Evolutionary conservation across 768 basidiomycete species (phyloP).

Genomic region (Phlegmacium glaucopus): DNA sequence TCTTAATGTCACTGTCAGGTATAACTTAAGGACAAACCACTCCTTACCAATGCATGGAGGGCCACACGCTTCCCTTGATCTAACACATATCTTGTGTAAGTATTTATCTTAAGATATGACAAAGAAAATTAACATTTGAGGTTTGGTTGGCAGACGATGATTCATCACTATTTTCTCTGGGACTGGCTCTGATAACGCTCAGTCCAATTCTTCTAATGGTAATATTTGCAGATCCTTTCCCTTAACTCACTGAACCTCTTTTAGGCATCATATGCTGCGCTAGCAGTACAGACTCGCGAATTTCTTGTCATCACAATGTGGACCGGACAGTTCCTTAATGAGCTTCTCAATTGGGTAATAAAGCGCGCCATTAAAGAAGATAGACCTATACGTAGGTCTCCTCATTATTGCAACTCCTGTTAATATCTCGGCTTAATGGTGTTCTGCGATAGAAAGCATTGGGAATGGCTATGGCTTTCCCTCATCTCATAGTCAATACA

Average conservation of each 20-base stretch:
- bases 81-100: conserved; percentile 69
- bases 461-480: conserved; percentile 84
- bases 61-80: conserved; percentile 49
- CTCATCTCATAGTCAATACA: conserved; percentile 86
- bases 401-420: background rate
- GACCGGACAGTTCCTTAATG: conserved; percentile 72
- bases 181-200: conserved; percentile 60
- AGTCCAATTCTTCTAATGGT: conserved; percentile 76
- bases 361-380: conserved; percentile 68
- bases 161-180: conserved; percentile 51
- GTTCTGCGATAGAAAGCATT: conserved; percentile 38
- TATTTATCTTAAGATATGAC: background rate
- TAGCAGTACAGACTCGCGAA: conserved; percentile 75
- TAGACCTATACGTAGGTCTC: conserved; percentile 57
- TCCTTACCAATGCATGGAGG: conserved; percentile 19
- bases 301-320: conserved; percentile 81
- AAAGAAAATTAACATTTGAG: background rate
- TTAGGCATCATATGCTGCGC: conserved; percentile 76
- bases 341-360: conserved; percentile 64
- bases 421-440: background rate
- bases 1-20: too few species aligned
- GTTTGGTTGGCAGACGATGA: conserved; percentile 51
- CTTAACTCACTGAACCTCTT: background rate
- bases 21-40: background rate
- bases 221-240: conserved; percentile 8